Evolutionary conservation across 345 rosid genomes (phyloP).

Genomic region (Limnanthes douglasii): DNA sequence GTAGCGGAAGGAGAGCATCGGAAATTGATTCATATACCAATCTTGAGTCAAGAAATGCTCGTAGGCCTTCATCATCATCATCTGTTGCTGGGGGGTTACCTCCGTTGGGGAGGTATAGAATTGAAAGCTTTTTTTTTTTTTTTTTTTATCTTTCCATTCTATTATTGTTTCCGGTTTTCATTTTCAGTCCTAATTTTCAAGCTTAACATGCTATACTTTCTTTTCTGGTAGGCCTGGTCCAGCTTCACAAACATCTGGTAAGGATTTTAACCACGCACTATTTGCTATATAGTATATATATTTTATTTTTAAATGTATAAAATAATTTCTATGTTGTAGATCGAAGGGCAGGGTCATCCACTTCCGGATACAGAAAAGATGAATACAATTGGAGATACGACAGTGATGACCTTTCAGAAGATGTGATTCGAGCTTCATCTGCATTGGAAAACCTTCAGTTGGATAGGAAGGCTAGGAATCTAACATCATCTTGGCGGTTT

Average conservation of each 20-base stretch:
- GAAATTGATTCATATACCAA: constrained; percentile 42
- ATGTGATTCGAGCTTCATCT: constrained; percentile 60
- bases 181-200: constrained; percentile 3
- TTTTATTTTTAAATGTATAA: constrained; percentile 7
- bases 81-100: constrained; percentile 87
- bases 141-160: background rate
- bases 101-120: constrained; percentile 65
- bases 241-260: constrained; percentile 58
- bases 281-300: background rate
- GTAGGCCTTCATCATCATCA: constrained; percentile 60
- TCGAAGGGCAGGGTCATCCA: constrained; percentile 71
- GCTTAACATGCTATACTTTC: constrained; percentile 5
- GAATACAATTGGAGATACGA: constrained; percentile 79
- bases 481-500: constrained; percentile 88
- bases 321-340: constrained; percentile 21
- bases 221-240: constrained; percentile 28
- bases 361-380: constrained; percentile 63
- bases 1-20: constrained; percentile 44
- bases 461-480: constrained; percentile 80
- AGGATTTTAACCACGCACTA: constrained; percentile 13
- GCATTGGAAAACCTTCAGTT: constrained; percentile 88
- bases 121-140: background rate
- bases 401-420: constrained; percentile 50
- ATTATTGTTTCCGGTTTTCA: constrained; percentile 6
- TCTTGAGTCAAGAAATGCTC: constrained; percentile 42